phyloP scores from a whole-genome alignment of 176 grass and related monocot genomes.

The Aegilops umbellulata region DNA sequence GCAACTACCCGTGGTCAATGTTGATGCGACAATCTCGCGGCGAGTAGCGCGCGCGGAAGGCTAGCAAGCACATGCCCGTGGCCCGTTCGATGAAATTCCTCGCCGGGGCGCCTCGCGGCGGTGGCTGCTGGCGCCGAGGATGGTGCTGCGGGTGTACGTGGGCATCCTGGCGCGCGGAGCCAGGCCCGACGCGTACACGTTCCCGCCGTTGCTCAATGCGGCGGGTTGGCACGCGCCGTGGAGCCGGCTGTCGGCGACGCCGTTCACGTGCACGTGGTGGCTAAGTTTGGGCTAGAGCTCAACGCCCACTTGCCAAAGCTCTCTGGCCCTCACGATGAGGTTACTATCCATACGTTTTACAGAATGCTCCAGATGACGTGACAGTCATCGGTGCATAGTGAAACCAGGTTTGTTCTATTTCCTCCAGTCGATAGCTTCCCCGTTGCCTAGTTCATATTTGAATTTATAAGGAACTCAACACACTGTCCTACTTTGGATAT shows the following conservation, averaged over 20 bases:
- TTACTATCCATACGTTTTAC: no score
- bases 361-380: no score
- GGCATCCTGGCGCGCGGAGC: constrained; percentile 48
- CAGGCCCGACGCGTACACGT: constrained; percentile 62
- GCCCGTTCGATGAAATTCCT: constrained; percentile 58
- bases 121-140: neutral
- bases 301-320: constrained; percentile 4
- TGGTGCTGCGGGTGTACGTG: constrained; percentile 35
- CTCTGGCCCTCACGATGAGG: constrained; percentile 30
- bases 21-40: neutral
- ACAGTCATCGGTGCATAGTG: neutral
- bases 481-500: neutral
- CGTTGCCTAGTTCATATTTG: neutral
- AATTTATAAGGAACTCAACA: neutral
- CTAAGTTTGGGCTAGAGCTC: constrained; percentile 50
- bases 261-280: constrained; percentile 50
- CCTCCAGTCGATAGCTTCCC: neutral
- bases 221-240: neutral
- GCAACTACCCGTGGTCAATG: neutral
- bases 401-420: constrained; percentile 28
- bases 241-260: constrained; percentile 7
- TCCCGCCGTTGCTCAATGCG: constrained; percentile 61
- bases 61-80: neutral
- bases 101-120: neutral
- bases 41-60: neutral